Percentiles rank a stretch among this genome's conserved stretches.
phyloP scores from a whole-genome alignment of 2,329 filamentous ascomycete genomes.

The Colletotrichum lindemuthianum region DNA sequence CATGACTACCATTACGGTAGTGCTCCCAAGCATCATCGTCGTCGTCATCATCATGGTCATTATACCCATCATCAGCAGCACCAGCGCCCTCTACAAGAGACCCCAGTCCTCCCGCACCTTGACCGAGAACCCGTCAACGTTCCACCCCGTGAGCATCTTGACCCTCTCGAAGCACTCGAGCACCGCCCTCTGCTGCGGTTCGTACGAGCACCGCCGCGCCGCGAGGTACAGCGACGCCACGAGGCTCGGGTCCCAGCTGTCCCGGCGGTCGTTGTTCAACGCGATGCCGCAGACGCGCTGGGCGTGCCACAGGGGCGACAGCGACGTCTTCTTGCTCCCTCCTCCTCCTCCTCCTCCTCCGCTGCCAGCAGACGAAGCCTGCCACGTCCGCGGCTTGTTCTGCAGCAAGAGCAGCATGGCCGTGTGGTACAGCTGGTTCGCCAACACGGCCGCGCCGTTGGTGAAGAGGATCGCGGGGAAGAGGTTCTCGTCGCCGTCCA shows the following conservation, averaged over 20 bases:
- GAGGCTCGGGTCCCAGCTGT: conserved; percentile 60
- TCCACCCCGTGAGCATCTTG: conserved; percentile 54
- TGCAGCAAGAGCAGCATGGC: conserved; percentile 63
- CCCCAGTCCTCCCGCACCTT: conserved; percentile 43
- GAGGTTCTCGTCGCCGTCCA: conserved; percentile 43
- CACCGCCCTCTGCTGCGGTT: conserved; percentile 56
- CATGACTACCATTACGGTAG: neutral
- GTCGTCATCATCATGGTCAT: neutral
- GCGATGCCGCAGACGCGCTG: conserved; percentile 60
- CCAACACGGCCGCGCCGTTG: conserved; percentile 53
- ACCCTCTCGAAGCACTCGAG: conserved; percentile 51
- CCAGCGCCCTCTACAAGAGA: neutral
- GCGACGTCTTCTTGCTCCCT: conserved; percentile 41
- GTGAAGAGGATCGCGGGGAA: conserved; percentile 51
- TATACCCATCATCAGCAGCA: neutral
- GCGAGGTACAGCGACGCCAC: conserved; percentile 57
- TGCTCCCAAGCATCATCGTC: neutral
- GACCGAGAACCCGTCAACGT: conserved; percentile 39
- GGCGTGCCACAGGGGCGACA: conserved; percentile 59
- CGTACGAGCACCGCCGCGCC: conserved; percentile 58
- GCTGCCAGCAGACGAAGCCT: conserved; percentile 36
- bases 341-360: neutral
- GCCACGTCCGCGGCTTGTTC: conserved; percentile 57
- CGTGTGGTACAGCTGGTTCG: conserved; percentile 67
- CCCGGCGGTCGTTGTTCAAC: conserved; percentile 55